These are phyloP conservation scores for Penicillium sp. DNA, from an alignment of 2,329 filamentous ascomycete species.

Conservation along the genomic window DNA sequence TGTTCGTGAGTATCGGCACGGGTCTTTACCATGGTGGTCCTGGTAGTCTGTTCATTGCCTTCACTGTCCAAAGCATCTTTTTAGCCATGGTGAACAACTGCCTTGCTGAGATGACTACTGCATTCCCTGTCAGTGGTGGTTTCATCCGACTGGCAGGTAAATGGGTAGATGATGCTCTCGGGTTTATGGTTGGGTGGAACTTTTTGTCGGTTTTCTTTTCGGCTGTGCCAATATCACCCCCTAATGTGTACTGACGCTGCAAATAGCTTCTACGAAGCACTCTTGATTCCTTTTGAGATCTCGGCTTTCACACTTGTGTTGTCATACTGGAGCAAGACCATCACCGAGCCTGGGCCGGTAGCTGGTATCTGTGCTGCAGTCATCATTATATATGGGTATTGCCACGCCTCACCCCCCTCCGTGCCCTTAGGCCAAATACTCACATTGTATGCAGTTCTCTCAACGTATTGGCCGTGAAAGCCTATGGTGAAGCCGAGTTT, in stretches of 20 bases:
- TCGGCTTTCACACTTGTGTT: conserved; percentile 45
- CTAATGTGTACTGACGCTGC: conserved; percentile 4
- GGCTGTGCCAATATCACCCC: background rate
- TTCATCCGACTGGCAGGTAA: conserved; percentile 45
- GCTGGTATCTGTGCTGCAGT: conserved; percentile 36
- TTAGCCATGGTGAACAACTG: conserved; percentile 42
- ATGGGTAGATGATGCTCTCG: conserved; percentile 50
- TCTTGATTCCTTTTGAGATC: conserved; percentile 45
- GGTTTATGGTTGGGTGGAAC: conserved; percentile 50
- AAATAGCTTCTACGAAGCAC: conserved; percentile 40
- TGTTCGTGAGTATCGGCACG: conserved; percentile 43
- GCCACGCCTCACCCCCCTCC: background rate
- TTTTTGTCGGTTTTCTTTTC: conserved; percentile 38
- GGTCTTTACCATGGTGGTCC: conserved; percentile 42
- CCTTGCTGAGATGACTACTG: conserved; percentile 49
- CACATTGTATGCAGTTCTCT: conserved; percentile 45
- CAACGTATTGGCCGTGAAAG: conserved; percentile 69
- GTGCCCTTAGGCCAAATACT: background rate
- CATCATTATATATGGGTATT: conserved; percentile 31
- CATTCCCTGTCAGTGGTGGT: conserved; percentile 43
- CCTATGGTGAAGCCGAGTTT: conserved; percentile 65
- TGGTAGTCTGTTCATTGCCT: conserved; percentile 41
- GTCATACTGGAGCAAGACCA: conserved; percentile 41
- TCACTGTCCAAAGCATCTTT: conserved; percentile 31
- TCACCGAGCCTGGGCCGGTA: conserved; percentile 31